Evolutionary conservation across 2,329 filamentous ascomycete species (phyloP).

Genomic region (Cladobotryum protrusum): DNA sequence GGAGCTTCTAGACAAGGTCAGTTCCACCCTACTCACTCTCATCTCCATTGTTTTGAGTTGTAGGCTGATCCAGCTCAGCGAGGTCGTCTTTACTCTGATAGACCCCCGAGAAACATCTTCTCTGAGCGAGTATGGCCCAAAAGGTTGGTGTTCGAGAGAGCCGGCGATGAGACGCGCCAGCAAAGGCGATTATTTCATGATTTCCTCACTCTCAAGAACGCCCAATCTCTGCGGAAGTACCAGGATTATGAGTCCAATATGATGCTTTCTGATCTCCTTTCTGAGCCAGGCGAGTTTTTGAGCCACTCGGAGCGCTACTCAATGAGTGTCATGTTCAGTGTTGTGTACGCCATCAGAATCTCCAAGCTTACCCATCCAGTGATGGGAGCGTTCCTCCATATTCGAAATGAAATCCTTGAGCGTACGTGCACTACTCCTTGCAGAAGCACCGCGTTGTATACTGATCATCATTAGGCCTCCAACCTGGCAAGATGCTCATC

Average conservation of each 20-base stretch:
- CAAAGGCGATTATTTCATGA: neutral
- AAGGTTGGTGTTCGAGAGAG: neutral
- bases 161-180: neutral
- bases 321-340: slow-evolving; percentile 8
- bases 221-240: neutral
- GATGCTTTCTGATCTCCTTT: neutral
- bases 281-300: neutral
- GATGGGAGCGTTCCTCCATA: neutral
- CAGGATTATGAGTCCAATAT: slow-evolving; percentile 1
- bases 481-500: slow-evolving; percentile 4
- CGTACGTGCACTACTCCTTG: neutral
- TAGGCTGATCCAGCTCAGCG: neutral
- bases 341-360: slow-evolving; percentile 1
- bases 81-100: neutral
- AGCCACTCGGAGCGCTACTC: neutral
- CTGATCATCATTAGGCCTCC: neutral
- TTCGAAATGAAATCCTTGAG: neutral
- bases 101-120: neutral
- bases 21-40: neutral
- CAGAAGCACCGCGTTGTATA: neutral
- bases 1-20: slow-evolving; percentile 1
- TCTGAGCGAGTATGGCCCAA: neutral
- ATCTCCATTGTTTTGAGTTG: neutral
- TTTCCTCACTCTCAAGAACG: neutral
- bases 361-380: slow-evolving; percentile 1